Evolutionary conservation across 805 yeast genomes (phyloP).

Genomic region (Zygosaccharomyces rouxii): DNA sequence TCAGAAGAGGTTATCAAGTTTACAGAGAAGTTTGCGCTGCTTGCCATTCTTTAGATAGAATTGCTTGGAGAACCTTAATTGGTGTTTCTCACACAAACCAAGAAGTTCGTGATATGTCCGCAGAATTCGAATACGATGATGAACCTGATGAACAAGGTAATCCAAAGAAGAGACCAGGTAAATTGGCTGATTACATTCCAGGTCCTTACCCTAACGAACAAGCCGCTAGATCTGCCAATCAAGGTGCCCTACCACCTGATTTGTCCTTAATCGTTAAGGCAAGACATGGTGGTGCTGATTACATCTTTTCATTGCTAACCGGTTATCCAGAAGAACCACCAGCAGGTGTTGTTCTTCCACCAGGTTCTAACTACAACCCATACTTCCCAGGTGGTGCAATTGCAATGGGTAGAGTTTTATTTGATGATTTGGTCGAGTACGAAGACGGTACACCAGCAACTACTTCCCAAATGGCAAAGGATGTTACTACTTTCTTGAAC

Average conservation of each 20-base stretch:
- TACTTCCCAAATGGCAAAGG: conserved; percentile 99
- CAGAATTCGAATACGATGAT: conserved; percentile 95
- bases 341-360: conserved; percentile 90
- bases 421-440: conserved; percentile 95
- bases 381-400: conserved; percentile 99
- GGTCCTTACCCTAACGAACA: conserved; percentile 96
- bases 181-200: conserved; percentile 91
- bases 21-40: conserved; percentile 99
- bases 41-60: conserved; percentile 93
- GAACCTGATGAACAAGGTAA: conserved; percentile 98
- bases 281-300: conserved; percentile 97
- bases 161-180: conserved; percentile 97
- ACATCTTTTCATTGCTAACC: conserved; percentile 89
- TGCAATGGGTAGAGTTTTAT: conserved; percentile 98
- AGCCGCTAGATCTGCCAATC: conserved; percentile 99
- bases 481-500: conserved; percentile 89
- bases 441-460: conserved; percentile 99
- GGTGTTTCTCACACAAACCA: conserved; percentile 91
- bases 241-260: conserved; percentile 98
- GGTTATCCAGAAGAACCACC: conserved; percentile 99
- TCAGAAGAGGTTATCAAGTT: conserved; percentile 98
- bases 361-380: conserved; percentile 97
- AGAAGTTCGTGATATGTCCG: conserved; percentile 91
- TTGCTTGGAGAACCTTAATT: conserved; percentile 97
- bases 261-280: conserved; percentile 96